A percentile compares a stretch with the other conserved stretches of the same genome.
Conservation (phyloP, 306 rosid species). For the Mimosa pudica region DNA sequence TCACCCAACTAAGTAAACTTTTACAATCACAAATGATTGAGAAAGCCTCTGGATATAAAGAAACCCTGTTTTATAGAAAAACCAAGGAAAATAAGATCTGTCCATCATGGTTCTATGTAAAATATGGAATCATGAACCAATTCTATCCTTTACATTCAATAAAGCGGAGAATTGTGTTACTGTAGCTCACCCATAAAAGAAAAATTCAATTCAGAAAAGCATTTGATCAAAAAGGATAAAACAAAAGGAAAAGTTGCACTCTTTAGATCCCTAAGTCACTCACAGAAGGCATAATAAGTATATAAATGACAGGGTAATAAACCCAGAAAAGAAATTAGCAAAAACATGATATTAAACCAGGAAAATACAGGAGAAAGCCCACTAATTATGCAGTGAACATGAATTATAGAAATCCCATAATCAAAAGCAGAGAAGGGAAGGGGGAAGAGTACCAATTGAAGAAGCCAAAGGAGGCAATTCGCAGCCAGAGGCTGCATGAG, state of each 20-base stretch:
- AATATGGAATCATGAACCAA: conserved; percentile 11
- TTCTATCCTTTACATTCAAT: not conserved
- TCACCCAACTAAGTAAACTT: not conserved
- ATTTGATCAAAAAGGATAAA: not conserved
- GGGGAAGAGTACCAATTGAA: not conserved
- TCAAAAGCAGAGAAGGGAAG: not conserved
- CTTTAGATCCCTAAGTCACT: conserved; percentile 7
- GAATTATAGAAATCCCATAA: not conserved
- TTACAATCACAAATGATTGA: not conserved
- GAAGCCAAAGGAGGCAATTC: conserved; percentile 39
- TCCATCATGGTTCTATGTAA: conserved; percentile 8
- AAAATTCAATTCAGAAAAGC: not conserved
- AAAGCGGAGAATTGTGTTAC: not conserved
- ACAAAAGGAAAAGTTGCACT: not conserved
- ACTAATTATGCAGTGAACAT: not conserved
- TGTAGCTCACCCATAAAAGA: not conserved
- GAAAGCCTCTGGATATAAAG: not conserved
- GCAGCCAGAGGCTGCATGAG: conserved; percentile 50
- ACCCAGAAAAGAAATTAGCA: not conserved
- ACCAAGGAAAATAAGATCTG: conserved; percentile 6
- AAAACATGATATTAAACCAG: not conserved
- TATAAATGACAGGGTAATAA: not conserved
- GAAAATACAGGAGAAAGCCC: not conserved
- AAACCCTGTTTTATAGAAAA: conserved; percentile 20
- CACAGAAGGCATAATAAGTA: not conserved